Evolutionary conservation across 108 stramenopile genomes (phyloP).

Genomic region (Conticribra guillardii): DNA sequence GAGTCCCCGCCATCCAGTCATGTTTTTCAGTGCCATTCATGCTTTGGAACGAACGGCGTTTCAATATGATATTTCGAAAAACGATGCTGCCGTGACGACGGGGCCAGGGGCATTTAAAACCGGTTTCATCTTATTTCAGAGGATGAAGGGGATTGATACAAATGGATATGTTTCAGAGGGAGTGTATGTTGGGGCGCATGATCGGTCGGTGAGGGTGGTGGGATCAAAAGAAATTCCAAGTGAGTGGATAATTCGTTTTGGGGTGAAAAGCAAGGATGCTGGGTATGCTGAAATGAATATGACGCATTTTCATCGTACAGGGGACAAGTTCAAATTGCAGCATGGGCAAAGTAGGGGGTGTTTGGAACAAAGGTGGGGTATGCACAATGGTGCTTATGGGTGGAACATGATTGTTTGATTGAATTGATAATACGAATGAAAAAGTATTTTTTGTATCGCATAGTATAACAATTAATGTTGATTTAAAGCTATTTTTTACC

Average conservation of each 20-base stretch:
- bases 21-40: slow-evolving; percentile 43
- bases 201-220: slow-evolving; percentile 28
- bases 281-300: slow-evolving; percentile 24
- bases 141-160: neutral
- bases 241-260: slow-evolving; percentile 20
- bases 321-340: slow-evolving; percentile 7
- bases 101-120: slow-evolving; percentile 36
- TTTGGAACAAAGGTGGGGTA: slow-evolving; percentile 18
- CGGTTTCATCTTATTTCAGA: slow-evolving; percentile 20
- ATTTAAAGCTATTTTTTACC: too few species aligned
- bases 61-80: slow-evolving; percentile 8
- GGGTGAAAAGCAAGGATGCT: slow-evolving; percentile 2
- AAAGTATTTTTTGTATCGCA: too few species aligned
- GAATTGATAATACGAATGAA: too few species aligned
- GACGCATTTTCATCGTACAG: slow-evolving; percentile 27
- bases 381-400: slow-evolving; percentile 8
- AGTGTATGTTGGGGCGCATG: slow-evolving; percentile 18
- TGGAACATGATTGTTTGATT: slow-evolving; percentile 14
- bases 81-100: slow-evolving; percentile 30
- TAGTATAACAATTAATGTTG: too few species aligned
- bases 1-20: slow-evolving; percentile 65
- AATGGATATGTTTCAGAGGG: slow-evolving; percentile 24
- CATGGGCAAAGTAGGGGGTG: slow-evolving; percentile 7
- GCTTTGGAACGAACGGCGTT: slow-evolving; percentile 27
- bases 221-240: slow-evolving; percentile 22